Conservation (phyloP, 805 yeast genomes). For the Suhomyces faveliae region DNA sequence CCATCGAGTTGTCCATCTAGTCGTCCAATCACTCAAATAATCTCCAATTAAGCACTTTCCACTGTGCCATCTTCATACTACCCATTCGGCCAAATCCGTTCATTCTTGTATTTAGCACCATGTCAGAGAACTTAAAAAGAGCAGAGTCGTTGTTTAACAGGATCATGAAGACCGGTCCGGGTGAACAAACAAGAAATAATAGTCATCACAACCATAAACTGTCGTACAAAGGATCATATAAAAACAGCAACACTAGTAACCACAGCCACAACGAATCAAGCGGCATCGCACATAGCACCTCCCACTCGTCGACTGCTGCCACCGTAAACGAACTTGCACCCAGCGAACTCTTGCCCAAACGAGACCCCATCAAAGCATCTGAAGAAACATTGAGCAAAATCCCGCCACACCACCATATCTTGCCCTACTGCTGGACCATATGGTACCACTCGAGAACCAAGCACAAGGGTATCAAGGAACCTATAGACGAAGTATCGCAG, state of each 20-base stretch:
- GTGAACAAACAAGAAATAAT: slow-evolving; percentile 10
- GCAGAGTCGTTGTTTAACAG: slow-evolving; percentile 47
- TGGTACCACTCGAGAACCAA: slow-evolving; percentile 46
- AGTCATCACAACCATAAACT: slow-evolving; percentile 4
- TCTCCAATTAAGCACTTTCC: no score
- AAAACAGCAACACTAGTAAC: slow-evolving; percentile 3
- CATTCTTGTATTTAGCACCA: no score
- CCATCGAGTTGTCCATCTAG: no score
- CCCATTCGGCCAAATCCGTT: no score
- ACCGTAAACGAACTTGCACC: slow-evolving; percentile 1
- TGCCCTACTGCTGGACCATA: slow-evolving; percentile 49
- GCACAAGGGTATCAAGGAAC: slow-evolving; percentile 17
- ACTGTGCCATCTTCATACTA: no score
- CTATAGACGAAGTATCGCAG: slow-evolving; percentile 13
- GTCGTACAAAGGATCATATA: slow-evolving; percentile 6
- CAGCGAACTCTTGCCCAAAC: slow-evolving; percentile 27
- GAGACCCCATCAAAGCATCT: slow-evolving; percentile 37
- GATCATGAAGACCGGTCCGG: slow-evolving; percentile 37
- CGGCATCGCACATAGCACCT: not conserved
- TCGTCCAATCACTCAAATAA: no score
- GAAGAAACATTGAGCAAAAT: slow-evolving; percentile 27
- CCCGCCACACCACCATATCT: slow-evolving; percentile 34
- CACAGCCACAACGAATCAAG: not conserved
- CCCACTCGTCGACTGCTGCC: slow-evolving; percentile 1
- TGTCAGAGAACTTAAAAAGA: slow-evolving; percentile 47